These are phyloP conservation scores for Ophiocordyceps camponoti-saundersi DNA, from an alignment of 2,329 filamentous ascomycete species.

Conservation along the genomic window DNA sequence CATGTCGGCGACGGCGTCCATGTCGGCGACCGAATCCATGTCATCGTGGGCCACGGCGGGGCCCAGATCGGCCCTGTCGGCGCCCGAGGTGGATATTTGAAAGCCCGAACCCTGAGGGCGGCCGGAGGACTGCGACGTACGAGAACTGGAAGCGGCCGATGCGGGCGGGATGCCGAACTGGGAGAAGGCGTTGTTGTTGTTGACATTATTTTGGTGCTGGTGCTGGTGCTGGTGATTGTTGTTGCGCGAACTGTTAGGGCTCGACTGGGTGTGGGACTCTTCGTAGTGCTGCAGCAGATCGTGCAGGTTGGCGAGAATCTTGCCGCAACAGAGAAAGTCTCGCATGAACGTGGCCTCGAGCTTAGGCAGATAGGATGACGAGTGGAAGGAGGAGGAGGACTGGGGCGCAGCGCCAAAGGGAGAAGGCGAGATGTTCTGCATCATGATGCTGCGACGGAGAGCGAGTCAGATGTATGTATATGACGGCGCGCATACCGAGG, in stretches of 20 bases:
- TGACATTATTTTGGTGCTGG: no score
- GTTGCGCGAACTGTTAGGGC: conserved; percentile 21
- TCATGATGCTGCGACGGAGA: conserved; percentile 54
- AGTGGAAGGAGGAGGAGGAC: conserved; percentile 80
- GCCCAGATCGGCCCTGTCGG: conserved; percentile 20
- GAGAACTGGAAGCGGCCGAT: conserved; percentile 16
- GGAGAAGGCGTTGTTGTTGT: conserved; percentile 17
- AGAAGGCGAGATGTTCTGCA: conserved; percentile 92
- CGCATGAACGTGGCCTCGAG: conserved; percentile 96
- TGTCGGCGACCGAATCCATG: conserved; percentile 35
- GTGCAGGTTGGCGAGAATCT: conserved; percentile 78
- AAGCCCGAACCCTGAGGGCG: conserved; percentile 14
- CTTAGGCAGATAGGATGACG: conserved; percentile 89
- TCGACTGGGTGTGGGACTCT: conserved; percentile 69
- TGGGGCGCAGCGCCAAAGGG: conserved; percentile 37
- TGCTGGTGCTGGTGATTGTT: no score
- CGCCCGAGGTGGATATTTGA: conserved; percentile 17
- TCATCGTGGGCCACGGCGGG: conserved; percentile 36
- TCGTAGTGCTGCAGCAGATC: conserved; percentile 95
- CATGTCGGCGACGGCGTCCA: conserved; percentile 66
- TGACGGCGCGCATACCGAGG: background rate
- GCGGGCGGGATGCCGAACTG: conserved; percentile 19
- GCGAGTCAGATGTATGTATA: background rate
- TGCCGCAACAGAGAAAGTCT: conserved; percentile 89
- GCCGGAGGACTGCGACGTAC: conserved; percentile 14